Evolutionary conservation across 2,329 filamentous ascomycete genomes (phyloP), one percentile per base, ranked within the genome.

Genomic region (Elsinoe fawcettii): DNA sequence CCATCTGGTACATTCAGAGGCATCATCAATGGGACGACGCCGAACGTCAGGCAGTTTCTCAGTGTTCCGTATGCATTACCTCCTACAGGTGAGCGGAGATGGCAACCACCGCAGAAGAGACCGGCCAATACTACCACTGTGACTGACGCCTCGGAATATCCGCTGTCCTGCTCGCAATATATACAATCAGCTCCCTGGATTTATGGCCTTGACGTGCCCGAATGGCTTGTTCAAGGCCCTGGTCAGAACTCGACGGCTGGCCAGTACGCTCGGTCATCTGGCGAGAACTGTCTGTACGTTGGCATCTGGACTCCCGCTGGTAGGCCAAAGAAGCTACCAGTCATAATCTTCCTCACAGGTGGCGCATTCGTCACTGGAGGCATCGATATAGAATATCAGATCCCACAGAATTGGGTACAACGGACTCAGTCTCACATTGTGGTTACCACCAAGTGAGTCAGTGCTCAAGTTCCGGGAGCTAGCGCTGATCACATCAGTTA

Each of bases 261-360:
- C 2, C 11, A 22, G n/a, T 37, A 18, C 20, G 51, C 32, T 25
- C 6, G 20, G 20, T 22, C 32, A 11, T 23, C 51, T 37, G 16
- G 20, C 2, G 75, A 77, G 60, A 76, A 79, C 58, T 80, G 77
- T 57, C 64, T 79, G 22, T 71, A 70, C 9, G 64, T 77, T 11
- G 74, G 74, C 37, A 64, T 79, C 7, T 79, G 76, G 76, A 65
- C 74, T 2, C 74, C 74, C 1, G 43, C 62, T 43, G 12, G 61
- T 3, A 11, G 32, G 9, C 18, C 51, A 3, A 8, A 41, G 36
- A 41, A 41, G n/a, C 73, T 56, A 4, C 77, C 77, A 1, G 77
- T 79, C 0, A 63, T 76, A 4, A 70, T 74, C 18, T 80, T 74
- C 67, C 69, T 79, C 34, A 74, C 76, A 37, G 77, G 77, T 3